Evolutionary conservation across 805 yeast species (phyloP).

Genomic region (Schwanniomyces pseudopolymorphus): DNA sequence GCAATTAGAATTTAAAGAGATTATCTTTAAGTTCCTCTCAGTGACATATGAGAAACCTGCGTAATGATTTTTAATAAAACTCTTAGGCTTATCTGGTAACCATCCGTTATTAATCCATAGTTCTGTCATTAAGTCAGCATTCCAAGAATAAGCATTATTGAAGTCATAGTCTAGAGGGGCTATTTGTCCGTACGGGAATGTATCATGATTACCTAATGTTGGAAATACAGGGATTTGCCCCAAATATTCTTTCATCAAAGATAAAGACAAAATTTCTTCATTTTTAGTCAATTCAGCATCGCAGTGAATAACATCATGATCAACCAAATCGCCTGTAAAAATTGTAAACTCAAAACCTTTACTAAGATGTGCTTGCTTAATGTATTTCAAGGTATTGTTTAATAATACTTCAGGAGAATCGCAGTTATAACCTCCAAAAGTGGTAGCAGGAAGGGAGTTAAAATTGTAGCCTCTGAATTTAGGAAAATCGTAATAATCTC

Average conservation of each 20-base stretch:
- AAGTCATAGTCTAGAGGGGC: slow-evolving; percentile 45
- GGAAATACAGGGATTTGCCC: slow-evolving; percentile 57
- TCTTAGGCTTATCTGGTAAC: slow-evolving; percentile 25
- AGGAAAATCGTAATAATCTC: slow-evolving; percentile 34
- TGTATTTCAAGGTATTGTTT: slow-evolving; percentile 50
- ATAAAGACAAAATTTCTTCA: slow-evolving; percentile 70
- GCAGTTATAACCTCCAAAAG: slow-evolving; percentile 62
- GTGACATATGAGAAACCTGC: slow-evolving; percentile 62
- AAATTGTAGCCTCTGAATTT: slow-evolving; percentile 17
- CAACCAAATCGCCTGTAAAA: slow-evolving; percentile 75
- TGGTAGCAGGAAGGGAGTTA: slow-evolving; percentile 48
- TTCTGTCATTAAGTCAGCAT: slow-evolving; percentile 36
- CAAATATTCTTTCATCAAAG: slow-evolving; percentile 53
- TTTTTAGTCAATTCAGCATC: slow-evolving; percentile 64
- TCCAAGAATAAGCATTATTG: slow-evolving; percentile 35
- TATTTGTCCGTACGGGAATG: slow-evolving; percentile 69
- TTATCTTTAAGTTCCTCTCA: slow-evolving; percentile 54
- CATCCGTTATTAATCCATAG: slow-evolving; percentile 38
- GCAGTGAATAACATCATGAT: slow-evolving; percentile 56
- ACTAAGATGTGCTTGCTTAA: slow-evolving; percentile 14
- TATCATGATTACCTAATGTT: slow-evolving; percentile 70
- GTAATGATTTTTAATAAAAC: slow-evolving; percentile 46
- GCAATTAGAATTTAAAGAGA: slow-evolving; percentile 64
- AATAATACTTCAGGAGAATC: slow-evolving; percentile 65
- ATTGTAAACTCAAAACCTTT: slow-evolving; percentile 55